These are phyloP conservation scores for Parmelia sp. DNA, from an alignment of 495 filamentous ascomycete genomes.

Conservation along the genomic window DNA sequence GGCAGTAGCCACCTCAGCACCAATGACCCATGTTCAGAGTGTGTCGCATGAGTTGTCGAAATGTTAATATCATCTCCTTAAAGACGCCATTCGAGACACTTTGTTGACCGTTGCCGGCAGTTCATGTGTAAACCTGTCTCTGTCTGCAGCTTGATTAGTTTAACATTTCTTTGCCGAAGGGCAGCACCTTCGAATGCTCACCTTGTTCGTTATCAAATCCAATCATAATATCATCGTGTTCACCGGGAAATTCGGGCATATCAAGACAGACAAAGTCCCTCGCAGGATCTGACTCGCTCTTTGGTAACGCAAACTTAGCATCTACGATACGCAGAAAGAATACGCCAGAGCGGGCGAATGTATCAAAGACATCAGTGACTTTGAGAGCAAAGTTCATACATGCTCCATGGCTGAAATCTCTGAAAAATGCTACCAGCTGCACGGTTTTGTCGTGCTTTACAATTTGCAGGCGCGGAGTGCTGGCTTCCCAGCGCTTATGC, in stretches of 20 bases:
- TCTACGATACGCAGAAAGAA: conserved; percentile 69
- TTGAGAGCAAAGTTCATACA: conserved; percentile 85
- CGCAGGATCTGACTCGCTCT: conserved; percentile 49
- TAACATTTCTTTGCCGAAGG: neutral
- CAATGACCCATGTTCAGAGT: too few species aligned
- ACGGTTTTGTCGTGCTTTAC: conserved; percentile 63
- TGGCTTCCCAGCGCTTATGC: conserved; percentile 84
- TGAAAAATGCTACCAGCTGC: conserved; percentile 77
- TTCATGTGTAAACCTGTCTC: conserved; percentile 40
- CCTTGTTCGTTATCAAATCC: conserved; percentile 71
- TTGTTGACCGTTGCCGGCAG: conserved; percentile 44
- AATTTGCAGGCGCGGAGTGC: conserved; percentile 66
- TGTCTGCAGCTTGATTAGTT: conserved; percentile 35
- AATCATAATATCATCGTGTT: conserved; percentile 85
- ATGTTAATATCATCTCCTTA: conserved; percentile 36
- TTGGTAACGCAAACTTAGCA: conserved; percentile 82
- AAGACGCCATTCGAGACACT: conserved; percentile 44
- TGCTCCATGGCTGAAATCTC: conserved; percentile 71
- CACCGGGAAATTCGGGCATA: conserved; percentile 76
- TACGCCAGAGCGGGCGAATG: conserved; percentile 58
- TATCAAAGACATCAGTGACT: conserved; percentile 72
- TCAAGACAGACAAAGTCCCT: conserved; percentile 74
- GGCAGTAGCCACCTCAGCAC: too few species aligned
- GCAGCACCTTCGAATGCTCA: conserved; percentile 41
- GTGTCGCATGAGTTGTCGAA: neutral